These are phyloP conservation scores for Pseudodiploospora longispora DNA, from an alignment of 2,329 filamentous ascomycete species.

Conservation along the genomic window DNA sequence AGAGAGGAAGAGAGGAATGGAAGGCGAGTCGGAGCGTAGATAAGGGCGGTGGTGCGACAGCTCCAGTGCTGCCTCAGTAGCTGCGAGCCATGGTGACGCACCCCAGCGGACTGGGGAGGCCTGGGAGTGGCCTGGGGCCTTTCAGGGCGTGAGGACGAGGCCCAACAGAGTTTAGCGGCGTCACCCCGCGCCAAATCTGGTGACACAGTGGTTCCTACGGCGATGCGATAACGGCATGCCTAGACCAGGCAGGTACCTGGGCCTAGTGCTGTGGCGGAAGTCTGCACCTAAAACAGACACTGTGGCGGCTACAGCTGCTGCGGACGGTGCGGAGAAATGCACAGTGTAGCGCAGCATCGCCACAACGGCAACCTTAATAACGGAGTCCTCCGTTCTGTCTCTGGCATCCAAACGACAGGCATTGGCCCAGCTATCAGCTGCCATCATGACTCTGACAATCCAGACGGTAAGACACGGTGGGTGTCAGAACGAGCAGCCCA, in stretches of 20 bases:
- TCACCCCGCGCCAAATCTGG: constrained; percentile 14
- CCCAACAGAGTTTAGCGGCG: constrained; percentile 6
- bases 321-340: no score
- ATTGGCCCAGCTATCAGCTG: no score
- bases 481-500: no score
- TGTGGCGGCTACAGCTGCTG: no score
- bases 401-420: no score
- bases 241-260: constrained; percentile 13
- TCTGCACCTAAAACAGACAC: no score
- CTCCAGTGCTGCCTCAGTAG: constrained; percentile 26
- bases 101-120: constrained; percentile 8
- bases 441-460: no score
- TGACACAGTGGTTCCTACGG: constrained; percentile 19
- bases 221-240: constrained; percentile 25
- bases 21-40: constrained; percentile 15
- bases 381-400: no score
- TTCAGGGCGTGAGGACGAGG: constrained; percentile 1
- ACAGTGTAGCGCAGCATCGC: no score
- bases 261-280: no score
- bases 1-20: constrained; percentile 15
- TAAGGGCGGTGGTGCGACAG: constrained; percentile 10
- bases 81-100: constrained; percentile 14
- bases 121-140: background rate
- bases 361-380: no score
- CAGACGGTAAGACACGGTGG: no score